Evolutionary conservation across 2,329 filamentous ascomycete species (phyloP).

Genomic region (Exophiala sideris): DNA sequence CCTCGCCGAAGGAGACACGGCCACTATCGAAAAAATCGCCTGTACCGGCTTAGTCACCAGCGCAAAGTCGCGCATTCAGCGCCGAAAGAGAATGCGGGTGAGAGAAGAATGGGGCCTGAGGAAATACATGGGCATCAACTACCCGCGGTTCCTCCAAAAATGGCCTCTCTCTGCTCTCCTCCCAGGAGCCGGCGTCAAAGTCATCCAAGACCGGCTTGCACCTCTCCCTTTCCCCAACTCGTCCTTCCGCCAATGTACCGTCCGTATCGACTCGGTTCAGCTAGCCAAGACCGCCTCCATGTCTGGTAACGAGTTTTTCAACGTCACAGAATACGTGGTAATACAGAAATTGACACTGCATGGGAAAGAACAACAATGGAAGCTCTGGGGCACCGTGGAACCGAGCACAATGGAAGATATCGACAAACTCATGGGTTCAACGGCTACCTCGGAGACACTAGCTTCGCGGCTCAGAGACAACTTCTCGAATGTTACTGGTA

Average conservation of each 20-base stretch:
- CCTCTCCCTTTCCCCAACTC: constrained; percentile 40
- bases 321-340: constrained; percentile 47
- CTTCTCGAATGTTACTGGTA: constrained; percentile 1
- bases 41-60: constrained; percentile 38
- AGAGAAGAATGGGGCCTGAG: constrained; percentile 14
- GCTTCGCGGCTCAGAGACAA: neutral
- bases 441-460: neutral
- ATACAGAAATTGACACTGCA: constrained; percentile 45
- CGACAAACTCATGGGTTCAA: constrained; percentile 13
- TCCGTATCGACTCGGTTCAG: constrained; percentile 39
- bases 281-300: constrained; percentile 30
- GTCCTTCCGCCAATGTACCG: constrained; percentile 40
- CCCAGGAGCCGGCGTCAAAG: constrained; percentile 32
- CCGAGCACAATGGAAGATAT: constrained; percentile 20
- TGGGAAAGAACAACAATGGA: constrained; percentile 45
- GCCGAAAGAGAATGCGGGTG: constrained; percentile 25
- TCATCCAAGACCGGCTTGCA: constrained; percentile 43
- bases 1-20: constrained; percentile 42
- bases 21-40: constrained; percentile 36
- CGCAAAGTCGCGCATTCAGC: constrained; percentile 35
- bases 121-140: constrained; percentile 32
- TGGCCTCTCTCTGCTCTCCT: constrained; percentile 36
- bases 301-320: neutral
- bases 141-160: constrained; percentile 27
- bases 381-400: constrained; percentile 44